These are phyloP conservation scores for Leccinum fibrillosum DNA, from an alignment of 768 basidiomycete species.

Conservation along the genomic window DNA sequence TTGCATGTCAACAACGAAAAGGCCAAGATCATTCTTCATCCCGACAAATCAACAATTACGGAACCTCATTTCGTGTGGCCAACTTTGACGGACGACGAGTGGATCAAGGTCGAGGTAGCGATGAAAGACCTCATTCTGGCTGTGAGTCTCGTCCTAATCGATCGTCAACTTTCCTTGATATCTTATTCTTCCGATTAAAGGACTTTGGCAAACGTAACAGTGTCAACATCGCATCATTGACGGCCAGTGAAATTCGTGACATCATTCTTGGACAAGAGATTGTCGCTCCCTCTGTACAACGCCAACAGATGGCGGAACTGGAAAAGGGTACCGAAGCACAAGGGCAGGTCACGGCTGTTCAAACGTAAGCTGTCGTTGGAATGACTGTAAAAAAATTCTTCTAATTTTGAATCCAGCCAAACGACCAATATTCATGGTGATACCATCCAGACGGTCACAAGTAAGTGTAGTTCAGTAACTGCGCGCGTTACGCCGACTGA, in stretches of 20 bases:
- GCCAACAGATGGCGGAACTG: conserved; percentile 98
- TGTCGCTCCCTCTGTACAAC: conserved; percentile 89
- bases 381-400: background rate
- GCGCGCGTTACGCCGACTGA: background rate
- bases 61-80: conserved; percentile 99
- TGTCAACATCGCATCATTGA: conserved; percentile 97
- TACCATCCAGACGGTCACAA: conserved; percentile 92
- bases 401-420: conserved; percentile 45
- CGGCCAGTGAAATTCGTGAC: conserved; percentile 94
- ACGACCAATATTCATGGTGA: conserved; percentile 98
- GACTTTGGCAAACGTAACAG: conserved; percentile 99
- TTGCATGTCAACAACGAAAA: conserved; percentile 99
- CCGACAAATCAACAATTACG: conserved; percentile 95
- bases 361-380: conserved; percentile 54
- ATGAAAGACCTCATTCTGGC: conserved; percentile 96
- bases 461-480: conserved; percentile 38
- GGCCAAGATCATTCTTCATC: conserved; percentile 90
- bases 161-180: background rate
- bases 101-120: conserved; percentile 99
- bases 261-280: conserved; percentile 99
- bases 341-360: conserved; percentile 91
- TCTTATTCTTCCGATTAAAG: conserved; percentile 34
- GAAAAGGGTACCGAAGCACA: conserved; percentile 96
- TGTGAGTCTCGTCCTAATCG: conserved; percentile 37
- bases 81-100: conserved; percentile 87